Base-by-base conservation (phyloP, 2,329 filamentous ascomycete genomes). In the Sporothrix variecibatus region DNA sequence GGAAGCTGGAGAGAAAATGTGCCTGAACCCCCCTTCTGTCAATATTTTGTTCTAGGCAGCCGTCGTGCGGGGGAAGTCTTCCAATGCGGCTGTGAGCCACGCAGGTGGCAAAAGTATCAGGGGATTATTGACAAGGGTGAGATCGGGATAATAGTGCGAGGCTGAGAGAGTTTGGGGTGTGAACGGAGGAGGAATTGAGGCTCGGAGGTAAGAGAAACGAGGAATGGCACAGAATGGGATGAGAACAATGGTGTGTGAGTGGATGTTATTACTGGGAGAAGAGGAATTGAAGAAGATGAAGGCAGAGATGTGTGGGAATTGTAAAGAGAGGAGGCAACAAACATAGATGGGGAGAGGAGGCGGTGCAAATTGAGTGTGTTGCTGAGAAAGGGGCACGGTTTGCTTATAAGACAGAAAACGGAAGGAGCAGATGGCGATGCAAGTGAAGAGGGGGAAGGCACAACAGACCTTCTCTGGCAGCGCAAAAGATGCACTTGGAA, bases 321-420 rank as follows among this genome's bases (percentile, higher is more conserved):
- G 31, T 62, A n/a, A n/a, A 31, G 58, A 23, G 58, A 23, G 58
- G 34, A 40, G 31, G 26, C 15, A 62, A 26, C 8, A n/a, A 31
- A 56, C 23, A 56, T 15, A 28, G 51, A 56, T 56, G 6, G 51
- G 9, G 23, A 26, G 20, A 40, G 31, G 8, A 65, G 58, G 12
- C n/a, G 51, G 51, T 40, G 34, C 56, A 64, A 31, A 46, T 34
- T 46, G 12, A 43, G 70, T n/a, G 56, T 20, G 34, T 28, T 26
- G 51, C 17, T 34, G 23, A 7, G n/a, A 12, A 71, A 31, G 46
- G 38, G 68, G 46, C 28, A 28, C 11, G 28, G 31, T 23, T 31
- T 46, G 69, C 53, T 62, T 72, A 72, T 64, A 72, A 40, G 28
- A 65, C 56, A 64, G 15, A 64, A 72, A 51, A n/a, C 12, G 70